Evolutionary conservation across 192 early-diverging fungal genomes (phyloP).

Genomic region (Helicostylum pulchrum): DNA sequence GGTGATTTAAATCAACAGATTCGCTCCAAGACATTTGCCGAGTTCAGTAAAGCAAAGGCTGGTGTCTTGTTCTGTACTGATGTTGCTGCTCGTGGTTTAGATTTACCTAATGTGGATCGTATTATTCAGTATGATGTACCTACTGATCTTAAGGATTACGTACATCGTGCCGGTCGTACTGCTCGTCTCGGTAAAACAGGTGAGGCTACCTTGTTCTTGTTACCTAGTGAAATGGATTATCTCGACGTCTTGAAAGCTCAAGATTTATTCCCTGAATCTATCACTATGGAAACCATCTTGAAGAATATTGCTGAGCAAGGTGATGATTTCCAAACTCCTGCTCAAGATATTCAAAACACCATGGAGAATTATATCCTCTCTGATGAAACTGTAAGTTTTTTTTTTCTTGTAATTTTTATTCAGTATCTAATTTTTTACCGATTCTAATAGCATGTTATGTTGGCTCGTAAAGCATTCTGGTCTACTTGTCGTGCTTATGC

Average conservation of each 20-base stretch:
- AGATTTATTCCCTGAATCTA: slow-evolving; percentile 49
- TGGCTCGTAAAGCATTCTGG: slow-evolving; percentile 81
- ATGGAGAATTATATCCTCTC: slow-evolving; percentile 74
- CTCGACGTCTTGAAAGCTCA: slow-evolving; percentile 62
- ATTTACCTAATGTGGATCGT: slow-evolving; percentile 87
- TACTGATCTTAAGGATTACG: slow-evolving; percentile 89
- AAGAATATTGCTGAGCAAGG: slow-evolving; percentile 51
- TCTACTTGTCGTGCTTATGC: slow-evolving; percentile 93
- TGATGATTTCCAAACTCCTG: slow-evolving; percentile 45
- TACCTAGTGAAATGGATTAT: slow-evolving; percentile 87
- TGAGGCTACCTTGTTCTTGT: slow-evolving; percentile 78
- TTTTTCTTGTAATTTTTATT: slow-evolving; percentile 11
- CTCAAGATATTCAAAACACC: slow-evolving; percentile 49
- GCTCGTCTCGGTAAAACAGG: slow-evolving; percentile 91
- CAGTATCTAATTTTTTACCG: slow-evolving; percentile 7
- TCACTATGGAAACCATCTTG: slow-evolving; percentile 60
- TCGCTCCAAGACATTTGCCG: slow-evolving; percentile 71
- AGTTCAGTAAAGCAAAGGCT: slow-evolving; percentile 61
- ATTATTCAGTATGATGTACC: slow-evolving; percentile 98
- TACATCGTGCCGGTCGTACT: slow-evolving; percentile 96
- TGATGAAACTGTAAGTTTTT: slow-evolving; percentile 52
- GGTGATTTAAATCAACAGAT: slow-evolving; percentile 81
- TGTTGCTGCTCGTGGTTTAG: slow-evolving; percentile 95
- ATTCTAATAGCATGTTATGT: slow-evolving; percentile 36
- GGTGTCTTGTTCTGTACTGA: slow-evolving; percentile 93